These are phyloP conservation scores for Chaetomidium leptoderma DNA, from an alignment of 495 filamentous ascomycete species.

Conservation along the genomic window DNA sequence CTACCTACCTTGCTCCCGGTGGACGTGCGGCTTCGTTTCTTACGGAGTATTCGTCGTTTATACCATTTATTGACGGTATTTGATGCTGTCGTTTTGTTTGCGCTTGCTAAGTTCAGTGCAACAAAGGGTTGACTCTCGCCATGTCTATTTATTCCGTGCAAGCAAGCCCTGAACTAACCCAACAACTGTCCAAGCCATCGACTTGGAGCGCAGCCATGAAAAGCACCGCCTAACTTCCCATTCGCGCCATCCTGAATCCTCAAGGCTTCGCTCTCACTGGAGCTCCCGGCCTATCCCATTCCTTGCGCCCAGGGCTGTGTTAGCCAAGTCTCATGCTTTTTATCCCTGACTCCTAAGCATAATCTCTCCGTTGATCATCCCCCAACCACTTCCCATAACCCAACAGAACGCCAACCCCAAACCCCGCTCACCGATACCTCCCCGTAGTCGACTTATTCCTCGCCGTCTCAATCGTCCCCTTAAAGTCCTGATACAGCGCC, in stretches of 20 bases:
- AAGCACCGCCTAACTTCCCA: too few relatives aligned
- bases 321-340: too few relatives aligned
- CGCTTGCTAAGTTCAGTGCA: too few relatives aligned
- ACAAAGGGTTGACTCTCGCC: too few relatives aligned
- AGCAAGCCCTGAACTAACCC: not conserved
- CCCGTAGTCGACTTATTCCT: conserved; percentile 33
- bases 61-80: not conserved
- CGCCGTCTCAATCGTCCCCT: conserved; percentile 34
- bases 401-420: not conserved
- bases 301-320: too few relatives aligned
- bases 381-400: not conserved
- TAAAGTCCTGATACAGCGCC: conserved; percentile 36
- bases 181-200: not conserved
- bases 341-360: not conserved
- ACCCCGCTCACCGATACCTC: conserved; percentile 6
- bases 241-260: too few relatives aligned
- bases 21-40: not conserved
- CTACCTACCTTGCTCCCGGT: not conserved
- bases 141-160: not conserved
- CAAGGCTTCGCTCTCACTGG: too few relatives aligned
- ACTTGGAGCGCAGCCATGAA: not conserved
- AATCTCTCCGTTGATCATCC: not conserved
- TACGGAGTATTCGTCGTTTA: not conserved
- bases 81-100: not conserved
- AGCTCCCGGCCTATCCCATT: too few relatives aligned